Base-by-base conservation (phyloP, 305 asterid genomes). In the Rubia peregrina region DNA sequence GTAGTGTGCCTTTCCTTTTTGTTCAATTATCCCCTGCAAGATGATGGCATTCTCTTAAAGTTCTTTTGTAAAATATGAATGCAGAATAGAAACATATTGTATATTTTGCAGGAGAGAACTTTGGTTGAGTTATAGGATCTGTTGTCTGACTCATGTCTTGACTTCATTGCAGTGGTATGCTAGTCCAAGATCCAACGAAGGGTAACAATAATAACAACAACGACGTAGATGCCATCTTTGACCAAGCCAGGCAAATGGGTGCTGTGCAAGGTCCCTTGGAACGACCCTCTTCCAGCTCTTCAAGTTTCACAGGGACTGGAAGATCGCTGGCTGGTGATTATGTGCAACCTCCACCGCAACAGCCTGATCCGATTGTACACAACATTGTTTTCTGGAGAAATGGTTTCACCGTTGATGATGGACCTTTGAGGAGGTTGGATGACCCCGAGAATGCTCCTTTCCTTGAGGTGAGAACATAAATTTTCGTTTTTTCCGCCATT, bases 361-460 rank as follows among this genome's bases (percentile, higher is more conserved):
- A 79, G 68, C 96, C 98, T 4, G 92, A 83, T 81, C 68, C 90
- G 9, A 62, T 86, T 61, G 88, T 89, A 43, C 97, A 94, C 90
- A 82, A 85, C 82, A 87, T 94, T 79, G 88, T 87, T 61, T 94
- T 94, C 76, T 94, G 98, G 98, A 88, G 96, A 84, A 91, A 94
- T 72, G 98, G 98, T 72, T 94, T 94, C 83, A 91, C 89, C 6
- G 84, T 94, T 26, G 80, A 89, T 75, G 96, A 88, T 80, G 97
- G 97, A 61, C 96, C 96, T 80, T 80, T 94, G 78, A 87, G 98
- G 86, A 86, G 93, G 74, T 77, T 89, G 85, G 91, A 88, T 78
- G 98, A 91, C 83, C 98, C 97, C 14, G 90, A 84, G 77, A 94
- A 91, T 78, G 90, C 90, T 70, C 59, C 87, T 12, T 88, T 94